Conservation (phyloP, 2,329 filamentous ascomycete genomes). For the Penicillium olsonii region DNA sequence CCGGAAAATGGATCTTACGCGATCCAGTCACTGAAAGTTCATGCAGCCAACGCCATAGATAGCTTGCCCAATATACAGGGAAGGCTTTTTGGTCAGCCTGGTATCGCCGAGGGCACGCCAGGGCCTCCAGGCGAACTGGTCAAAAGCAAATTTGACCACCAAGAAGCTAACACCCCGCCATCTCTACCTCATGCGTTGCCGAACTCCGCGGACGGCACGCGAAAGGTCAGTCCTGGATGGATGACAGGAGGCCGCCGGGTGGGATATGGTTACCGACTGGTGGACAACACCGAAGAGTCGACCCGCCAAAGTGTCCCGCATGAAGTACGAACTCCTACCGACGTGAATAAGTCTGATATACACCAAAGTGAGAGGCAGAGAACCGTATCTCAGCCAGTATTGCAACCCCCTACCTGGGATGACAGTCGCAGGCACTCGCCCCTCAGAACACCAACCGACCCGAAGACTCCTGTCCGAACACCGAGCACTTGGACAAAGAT, state of each 20-base stretch:
- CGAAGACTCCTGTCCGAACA: background rate
- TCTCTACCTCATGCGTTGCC: background rate
- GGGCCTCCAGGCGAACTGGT: constrained; percentile 7
- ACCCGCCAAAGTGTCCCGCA: background rate
- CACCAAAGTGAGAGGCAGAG: background rate
- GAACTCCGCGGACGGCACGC: constrained; percentile 6
- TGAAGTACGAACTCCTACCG: background rate
- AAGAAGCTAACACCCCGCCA: constrained; percentile 18
- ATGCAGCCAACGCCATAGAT: constrained; percentile 1
- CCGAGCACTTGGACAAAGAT: constrained; percentile 5
- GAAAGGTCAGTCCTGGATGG: constrained; percentile 45
- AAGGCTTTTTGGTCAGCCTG: constrained; percentile 2
- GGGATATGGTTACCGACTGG: constrained; percentile 43
- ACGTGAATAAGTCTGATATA: background rate
- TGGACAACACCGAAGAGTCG: constrained; percentile 27
- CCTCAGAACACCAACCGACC: background rate
- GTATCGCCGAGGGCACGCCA: background rate
- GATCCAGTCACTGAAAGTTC: constrained; percentile 2
- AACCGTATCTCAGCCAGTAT: background rate
- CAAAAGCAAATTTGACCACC: constrained; percentile 38
- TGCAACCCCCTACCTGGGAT: background rate
- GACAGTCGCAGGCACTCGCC: background rate
- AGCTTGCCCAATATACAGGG: constrained; percentile 6
- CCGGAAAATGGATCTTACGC: constrained; percentile 11
- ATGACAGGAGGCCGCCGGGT: constrained; percentile 42